phyloP scores from a whole-genome alignment of 1,284 basidiomycete genomes.

The Microbotryum violaceum region DNA sequence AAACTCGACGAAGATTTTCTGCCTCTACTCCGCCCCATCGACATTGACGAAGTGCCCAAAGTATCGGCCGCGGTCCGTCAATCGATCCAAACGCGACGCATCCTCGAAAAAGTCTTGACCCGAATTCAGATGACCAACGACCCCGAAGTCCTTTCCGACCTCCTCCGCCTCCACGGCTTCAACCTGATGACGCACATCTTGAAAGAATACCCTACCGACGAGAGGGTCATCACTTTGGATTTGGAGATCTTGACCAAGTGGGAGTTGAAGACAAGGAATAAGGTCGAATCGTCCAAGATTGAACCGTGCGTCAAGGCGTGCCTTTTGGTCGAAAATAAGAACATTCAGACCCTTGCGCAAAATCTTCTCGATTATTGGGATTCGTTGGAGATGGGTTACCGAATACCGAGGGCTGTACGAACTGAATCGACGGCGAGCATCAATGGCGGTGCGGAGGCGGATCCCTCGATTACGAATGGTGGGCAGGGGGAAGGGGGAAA shows the following conservation, averaged over 20 bases:
- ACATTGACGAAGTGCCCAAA: conserved; percentile 74
- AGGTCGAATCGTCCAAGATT: conserved; percentile 82
- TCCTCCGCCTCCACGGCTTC: conserved; percentile 91
- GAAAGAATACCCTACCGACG: conserved; percentile 66
- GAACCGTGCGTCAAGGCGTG: conserved; percentile 57
- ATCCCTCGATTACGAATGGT: too few relatives aligned
- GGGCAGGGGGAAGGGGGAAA: too few relatives aligned
- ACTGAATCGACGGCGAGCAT: not conserved
- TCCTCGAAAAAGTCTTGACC: conserved; percentile 73
- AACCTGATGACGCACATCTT: conserved; percentile 84
- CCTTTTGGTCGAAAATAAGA: conserved; percentile 46
- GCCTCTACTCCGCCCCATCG: conserved; percentile 61
- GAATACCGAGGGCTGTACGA: conserved; percentile 60
- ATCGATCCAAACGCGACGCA: conserved; percentile 67
- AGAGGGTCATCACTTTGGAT: conserved; percentile 60
- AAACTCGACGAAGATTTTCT: conserved; percentile 90
- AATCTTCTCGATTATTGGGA: conserved; percentile 68
- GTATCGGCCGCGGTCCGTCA: conserved; percentile 87
- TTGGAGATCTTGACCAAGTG: conserved; percentile 65
- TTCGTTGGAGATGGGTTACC: conserved; percentile 63
- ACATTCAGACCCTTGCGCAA: conserved; percentile 52
- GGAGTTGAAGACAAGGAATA: conserved; percentile 83
- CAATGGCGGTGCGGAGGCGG: too few relatives aligned
- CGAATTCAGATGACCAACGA: conserved; percentile 87
- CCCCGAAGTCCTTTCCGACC: conserved; percentile 64